Conservation (phyloP, 2,329 filamentous ascomycete species). For the Fusarium burgessii region DNA sequence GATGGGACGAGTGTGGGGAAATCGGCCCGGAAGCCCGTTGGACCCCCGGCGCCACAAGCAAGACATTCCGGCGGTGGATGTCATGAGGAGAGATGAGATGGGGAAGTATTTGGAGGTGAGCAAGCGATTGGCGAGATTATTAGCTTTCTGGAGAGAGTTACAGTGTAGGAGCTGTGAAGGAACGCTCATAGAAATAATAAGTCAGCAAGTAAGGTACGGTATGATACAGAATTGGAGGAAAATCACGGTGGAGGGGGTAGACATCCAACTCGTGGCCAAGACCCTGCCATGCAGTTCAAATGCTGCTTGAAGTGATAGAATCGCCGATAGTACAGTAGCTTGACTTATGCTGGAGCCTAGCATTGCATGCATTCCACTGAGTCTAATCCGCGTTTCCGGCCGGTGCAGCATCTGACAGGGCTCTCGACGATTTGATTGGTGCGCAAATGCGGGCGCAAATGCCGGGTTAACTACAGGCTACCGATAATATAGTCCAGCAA, state of each 20-base stretch:
- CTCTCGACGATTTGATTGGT: slow-evolving; percentile 25
- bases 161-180: neutral
- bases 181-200: neutral
- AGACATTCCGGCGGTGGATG: slow-evolving; percentile 41
- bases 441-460: slow-evolving; percentile 29
- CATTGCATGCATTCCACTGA: neutral
- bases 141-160: slow-evolving; percentile 2
- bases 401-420: slow-evolving; percentile 25
- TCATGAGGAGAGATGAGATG: slow-evolving; percentile 11
- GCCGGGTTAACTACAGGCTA: slow-evolving; percentile 20
- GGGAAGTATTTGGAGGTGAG: neutral
- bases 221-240: neutral
- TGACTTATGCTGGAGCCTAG: slow-evolving; percentile 22
- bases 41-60: slow-evolving; percentile 42
- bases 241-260: neutral
- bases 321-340: neutral
- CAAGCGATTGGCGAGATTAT: slow-evolving; percentile 21
- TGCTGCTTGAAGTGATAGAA: slow-evolving; percentile 2
- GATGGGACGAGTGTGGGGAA: slow-evolving; percentile 44
- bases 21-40: slow-evolving; percentile 44
- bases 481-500: slow-evolving; percentile 30
- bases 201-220: slow-evolving; percentile 10
- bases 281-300: neutral
- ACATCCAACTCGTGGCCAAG: slow-evolving; percentile 7
- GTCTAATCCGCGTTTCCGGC: slow-evolving; percentile 28